Conservation (phyloP, 75 land plant genomes). For the Pinus taeda region DNA sequence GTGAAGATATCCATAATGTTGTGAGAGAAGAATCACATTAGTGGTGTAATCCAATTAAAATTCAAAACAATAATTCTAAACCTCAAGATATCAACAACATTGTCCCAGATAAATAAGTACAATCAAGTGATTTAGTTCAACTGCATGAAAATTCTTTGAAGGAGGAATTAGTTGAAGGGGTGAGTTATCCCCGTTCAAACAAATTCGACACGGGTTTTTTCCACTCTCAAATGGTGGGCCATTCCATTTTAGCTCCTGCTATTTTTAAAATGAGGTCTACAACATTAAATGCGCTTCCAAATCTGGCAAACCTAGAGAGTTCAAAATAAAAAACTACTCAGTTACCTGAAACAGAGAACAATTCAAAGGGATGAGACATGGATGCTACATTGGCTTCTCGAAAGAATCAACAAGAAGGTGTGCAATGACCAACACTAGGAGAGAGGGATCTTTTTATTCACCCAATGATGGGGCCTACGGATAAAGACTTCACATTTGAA, state of each 20-base stretch:
- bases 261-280: background rate
- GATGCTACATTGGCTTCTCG: background rate
- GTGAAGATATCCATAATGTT: background rate
- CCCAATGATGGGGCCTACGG: background rate
- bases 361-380: background rate
- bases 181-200: background rate
- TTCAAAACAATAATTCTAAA: too few relatives aligned
- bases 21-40: background rate
- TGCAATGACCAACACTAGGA: background rate
- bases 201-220: background rate
- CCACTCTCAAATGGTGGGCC: background rate
- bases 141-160: background rate
- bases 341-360: background rate
- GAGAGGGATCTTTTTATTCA: background rate
- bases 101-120: too few relatives aligned
- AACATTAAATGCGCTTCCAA: background rate
- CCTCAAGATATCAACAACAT: too few relatives aligned
- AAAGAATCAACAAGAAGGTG: background rate
- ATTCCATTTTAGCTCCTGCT: background rate
- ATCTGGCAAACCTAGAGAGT: background rate
- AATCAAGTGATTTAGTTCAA: background rate
- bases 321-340: background rate
- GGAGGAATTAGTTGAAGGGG: conserved; percentile 3
- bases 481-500: background rate
- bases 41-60: too few relatives aligned